Evolutionary conservation across 345 rosid species (phyloP).

Genomic region (Acer negundo): DNA sequence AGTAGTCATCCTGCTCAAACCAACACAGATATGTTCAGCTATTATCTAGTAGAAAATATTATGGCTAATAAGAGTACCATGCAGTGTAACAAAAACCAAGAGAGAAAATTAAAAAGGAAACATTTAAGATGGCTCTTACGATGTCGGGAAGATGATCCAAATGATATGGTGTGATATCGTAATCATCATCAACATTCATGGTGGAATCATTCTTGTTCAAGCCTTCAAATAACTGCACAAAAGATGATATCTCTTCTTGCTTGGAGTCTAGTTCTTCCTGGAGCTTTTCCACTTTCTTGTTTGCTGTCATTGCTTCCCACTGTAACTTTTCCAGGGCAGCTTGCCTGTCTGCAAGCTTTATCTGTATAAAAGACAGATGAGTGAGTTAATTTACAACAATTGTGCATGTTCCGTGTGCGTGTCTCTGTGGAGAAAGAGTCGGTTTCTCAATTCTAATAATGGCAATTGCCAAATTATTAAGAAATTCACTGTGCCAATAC

Average conservation of each 20-base stretch:
- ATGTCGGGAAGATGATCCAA: slow-evolving; percentile 55
- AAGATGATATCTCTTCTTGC: slow-evolving; percentile 66
- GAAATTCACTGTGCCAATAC: slow-evolving; percentile 5
- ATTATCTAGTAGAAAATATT: background rate
- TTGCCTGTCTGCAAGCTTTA: slow-evolving; percentile 96
- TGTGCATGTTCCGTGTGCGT: background rate
- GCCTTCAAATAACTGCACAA: slow-evolving; percentile 60
- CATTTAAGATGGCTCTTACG: slow-evolving; percentile 46
- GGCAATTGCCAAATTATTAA: background rate
- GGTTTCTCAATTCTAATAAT: background rate
- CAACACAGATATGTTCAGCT: background rate
- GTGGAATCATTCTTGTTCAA: slow-evolving; percentile 45
- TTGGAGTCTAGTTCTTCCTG: slow-evolving; percentile 64
- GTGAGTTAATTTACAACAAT: slow-evolving; percentile 6
- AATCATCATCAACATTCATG: slow-evolving; percentile 51
- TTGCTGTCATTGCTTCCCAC: slow-evolving; percentile 88
- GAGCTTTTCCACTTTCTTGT: slow-evolving; percentile 64
- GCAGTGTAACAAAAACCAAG: background rate
- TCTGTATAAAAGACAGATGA: slow-evolving; percentile 37
- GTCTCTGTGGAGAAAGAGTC: background rate
- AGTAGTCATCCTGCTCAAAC: slow-evolving; percentile 60
- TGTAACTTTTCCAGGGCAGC: slow-evolving; percentile 88
- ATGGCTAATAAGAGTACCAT: background rate
- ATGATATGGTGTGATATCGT: slow-evolving; percentile 54
- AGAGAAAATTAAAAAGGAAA: background rate